Evolutionary conservation across 2,329 filamentous ascomycete species (phyloP).

Genomic region (Acarospora socialis): DNA sequence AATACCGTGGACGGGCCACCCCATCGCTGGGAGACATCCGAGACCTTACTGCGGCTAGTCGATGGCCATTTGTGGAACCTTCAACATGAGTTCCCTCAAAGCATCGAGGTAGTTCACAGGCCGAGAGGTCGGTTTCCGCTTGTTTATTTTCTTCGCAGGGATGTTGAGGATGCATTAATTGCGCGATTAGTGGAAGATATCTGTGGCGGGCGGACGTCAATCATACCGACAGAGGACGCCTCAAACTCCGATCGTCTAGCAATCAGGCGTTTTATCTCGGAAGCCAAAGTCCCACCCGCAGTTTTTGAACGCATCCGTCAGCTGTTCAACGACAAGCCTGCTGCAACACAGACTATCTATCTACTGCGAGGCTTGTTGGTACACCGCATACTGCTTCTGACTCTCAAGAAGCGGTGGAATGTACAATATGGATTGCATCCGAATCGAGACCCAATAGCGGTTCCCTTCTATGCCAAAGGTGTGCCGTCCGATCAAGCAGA

Average conservation of each 20-base stretch:
- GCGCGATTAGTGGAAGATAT: conserved; percentile 29
- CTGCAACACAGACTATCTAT: conserved; percentile 27
- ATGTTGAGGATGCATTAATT: conserved; percentile 33
- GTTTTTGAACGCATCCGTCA: too few relatives aligned
- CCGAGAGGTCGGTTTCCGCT: conserved; percentile 36
- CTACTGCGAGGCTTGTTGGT: conserved; percentile 50
- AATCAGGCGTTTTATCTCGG: conserved; percentile 23
- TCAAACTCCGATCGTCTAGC: conserved; percentile 16
- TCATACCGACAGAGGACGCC: conserved; percentile 19
- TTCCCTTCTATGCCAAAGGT: conserved; percentile 54
- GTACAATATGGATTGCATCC: conserved; percentile 50
- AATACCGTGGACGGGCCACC: conserved; percentile 39
- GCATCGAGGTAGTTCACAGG: conserved; percentile 35
- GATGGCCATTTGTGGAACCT: conserved; percentile 27
- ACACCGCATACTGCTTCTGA: conserved; percentile 44
- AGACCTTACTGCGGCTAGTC: conserved; percentile 30
- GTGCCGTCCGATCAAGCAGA: conserved; percentile 47
- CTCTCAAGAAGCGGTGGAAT: conserved; percentile 50
- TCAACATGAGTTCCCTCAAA: conserved; percentile 25
- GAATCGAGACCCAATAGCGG: conserved; percentile 35
- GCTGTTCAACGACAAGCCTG: conserved; percentile 22
- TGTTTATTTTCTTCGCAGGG: conserved; percentile 38
- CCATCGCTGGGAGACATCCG: conserved; percentile 31
- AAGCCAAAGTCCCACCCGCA: conserved; percentile 13
- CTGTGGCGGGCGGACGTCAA: conserved; percentile 19